Base-by-base conservation (phyloP, 805 yeast species). In the Teunomyces cretensis region DNA sequence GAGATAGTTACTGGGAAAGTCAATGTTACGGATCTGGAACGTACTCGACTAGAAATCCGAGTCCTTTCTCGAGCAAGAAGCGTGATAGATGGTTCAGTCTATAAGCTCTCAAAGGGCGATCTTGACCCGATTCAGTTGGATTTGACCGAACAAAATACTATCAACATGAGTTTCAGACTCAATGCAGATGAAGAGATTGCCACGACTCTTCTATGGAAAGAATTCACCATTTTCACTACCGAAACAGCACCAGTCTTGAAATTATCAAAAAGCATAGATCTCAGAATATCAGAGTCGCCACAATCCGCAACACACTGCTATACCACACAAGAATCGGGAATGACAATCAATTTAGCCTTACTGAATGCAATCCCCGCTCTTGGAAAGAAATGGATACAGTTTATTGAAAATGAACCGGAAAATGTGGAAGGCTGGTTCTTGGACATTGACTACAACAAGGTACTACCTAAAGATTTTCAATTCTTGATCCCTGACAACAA, bases 41-140 rank as follows among this genome's bases (percentile, higher is more conserved):
- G 41, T 12, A 30, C 33, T 8, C 39, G 32, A 3, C 30, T 67
- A 8, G 30, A 41, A 5, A 50, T 64, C 16, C 47, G 46, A 9
- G 54, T 67, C 19, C 56, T 65, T 24, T 61, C 71, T 1, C 53
- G 67, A 11, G 66, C 69, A 15, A 56, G 62, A 30, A 57, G 66
- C 4, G 54, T 50, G n/a, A 57, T 67, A 39, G 62, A 67, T 46
- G 67, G 61, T 2, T 43, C 43, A 9, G 35, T 51, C 9, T 53
- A 53, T 45, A 62, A 59, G 39, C 52, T 65, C 6, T 39, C 41
- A 15, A 47, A 47, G 32, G 27, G 44, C 9, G 50, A 47, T 24
- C 36, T 14, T 17, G 12, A 30, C 8, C 52, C 52, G 9, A 40
- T 49, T 9, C 27, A 30, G 16, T 22, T 38, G 8, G 19, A 52